Evolutionary conservation across 1,284 basidiomycete species (phyloP).

Genomic region (Sutorius eximius): DNA sequence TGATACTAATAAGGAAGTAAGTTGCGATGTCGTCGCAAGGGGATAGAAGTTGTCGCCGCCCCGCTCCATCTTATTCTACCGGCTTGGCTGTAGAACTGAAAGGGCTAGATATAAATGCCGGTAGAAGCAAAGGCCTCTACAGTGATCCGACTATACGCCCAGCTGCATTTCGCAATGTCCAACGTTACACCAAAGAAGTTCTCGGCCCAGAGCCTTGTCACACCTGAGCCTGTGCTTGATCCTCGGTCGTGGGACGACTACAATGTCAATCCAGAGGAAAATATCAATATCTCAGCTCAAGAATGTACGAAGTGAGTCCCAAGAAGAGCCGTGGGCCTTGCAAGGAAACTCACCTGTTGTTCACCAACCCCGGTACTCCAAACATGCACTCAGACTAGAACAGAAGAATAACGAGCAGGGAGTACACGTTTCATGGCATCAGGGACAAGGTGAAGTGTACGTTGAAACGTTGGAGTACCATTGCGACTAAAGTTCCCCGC

Average conservation of each 20-base stretch:
- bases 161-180: conserved; percentile 22
- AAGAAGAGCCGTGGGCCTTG: conserved; percentile 57
- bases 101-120: too few species aligned
- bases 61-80: too few species aligned
- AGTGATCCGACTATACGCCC: conserved; percentile 6
- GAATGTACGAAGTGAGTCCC: conserved; percentile 41
- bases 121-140: too few species aligned
- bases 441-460: conserved; percentile 24
- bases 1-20: too few species aligned
- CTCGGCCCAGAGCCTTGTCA: conserved; percentile 19
- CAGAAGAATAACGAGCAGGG: conserved; percentile 53
- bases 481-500: conserved; percentile 26
- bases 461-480: too few species aligned
- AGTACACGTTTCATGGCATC: conserved; percentile 33
- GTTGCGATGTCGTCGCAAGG: too few species aligned
- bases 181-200: conserved; percentile 27
- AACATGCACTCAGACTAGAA: conserved; percentile 56
- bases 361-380: conserved; percentile 39
- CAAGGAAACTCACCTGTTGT: conserved; percentile 48
- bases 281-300: conserved; percentile 48
- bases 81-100: too few species aligned
- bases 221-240: conserved; percentile 22
- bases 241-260: conserved; percentile 14
- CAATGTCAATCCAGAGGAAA: conserved; percentile 34
- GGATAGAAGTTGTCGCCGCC: too few species aligned